A percentile compares a stretch with the other conserved stretches of the same genome.
Conservation (phyloP, 805 yeast genomes). For the Yarrowia porcina region DNA sequence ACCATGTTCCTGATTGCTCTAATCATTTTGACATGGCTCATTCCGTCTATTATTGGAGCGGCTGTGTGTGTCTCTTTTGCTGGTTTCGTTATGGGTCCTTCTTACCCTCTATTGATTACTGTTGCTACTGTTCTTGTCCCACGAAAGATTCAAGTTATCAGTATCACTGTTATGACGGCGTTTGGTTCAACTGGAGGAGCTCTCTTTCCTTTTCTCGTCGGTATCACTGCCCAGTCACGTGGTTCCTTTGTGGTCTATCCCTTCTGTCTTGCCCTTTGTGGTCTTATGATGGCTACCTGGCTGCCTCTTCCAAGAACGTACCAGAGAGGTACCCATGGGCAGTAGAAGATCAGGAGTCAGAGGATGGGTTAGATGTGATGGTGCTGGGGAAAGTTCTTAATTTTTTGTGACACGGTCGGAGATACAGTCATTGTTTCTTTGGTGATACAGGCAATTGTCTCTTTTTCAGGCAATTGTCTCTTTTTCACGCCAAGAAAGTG, state of each 20-base stretch:
- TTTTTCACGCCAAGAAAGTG: too few relatives aligned
- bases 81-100: constrained; percentile 66
- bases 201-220: constrained; percentile 62
- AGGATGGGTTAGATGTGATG: too few relatives aligned
- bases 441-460: too few relatives aligned
- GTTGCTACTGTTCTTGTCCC: constrained; percentile 64
- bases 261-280: constrained; percentile 10
- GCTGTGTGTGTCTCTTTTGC: constrained; percentile 48
- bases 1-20: not conserved
- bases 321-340: constrained; percentile 15
- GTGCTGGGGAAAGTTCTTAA: too few relatives aligned
- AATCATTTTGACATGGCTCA: constrained; percentile 38
- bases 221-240: constrained; percentile 39
- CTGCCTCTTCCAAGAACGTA: not conserved
- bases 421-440: too few relatives aligned
- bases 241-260: constrained; percentile 20
- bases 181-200: constrained; percentile 86
- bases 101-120: constrained; percentile 69
- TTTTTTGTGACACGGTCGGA: too few relatives aligned
- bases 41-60: constrained; percentile 36
- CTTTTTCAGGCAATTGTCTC: too few relatives aligned
- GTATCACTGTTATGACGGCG: constrained; percentile 73
- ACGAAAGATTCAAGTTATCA: constrained; percentile 54
- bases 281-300: constrained; percentile 18
- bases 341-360: too few relatives aligned